Base-by-base conservation (phyloP, 1,139 yeast genomes). In the Blastobotrys arbuscula region DNA sequence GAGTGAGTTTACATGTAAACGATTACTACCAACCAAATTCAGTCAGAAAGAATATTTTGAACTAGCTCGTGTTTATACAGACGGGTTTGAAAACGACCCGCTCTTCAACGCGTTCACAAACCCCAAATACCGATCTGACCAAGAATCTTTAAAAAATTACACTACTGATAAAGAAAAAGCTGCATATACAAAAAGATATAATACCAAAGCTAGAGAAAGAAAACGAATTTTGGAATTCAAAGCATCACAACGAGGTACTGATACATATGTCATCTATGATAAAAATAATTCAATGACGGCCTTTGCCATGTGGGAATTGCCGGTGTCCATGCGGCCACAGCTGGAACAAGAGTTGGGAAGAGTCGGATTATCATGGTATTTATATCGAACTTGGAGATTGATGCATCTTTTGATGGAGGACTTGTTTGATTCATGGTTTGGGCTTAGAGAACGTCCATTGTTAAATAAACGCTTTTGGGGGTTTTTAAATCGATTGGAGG, bases 261-360 rank as follows among this genome's bases (percentile, higher is more conserved):
- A 46, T 42, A 30, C 40, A 23, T 10, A 10, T 34, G 13, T 39
- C 15, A n/a, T 40, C 13, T 19, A 39, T 26, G 28, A 41, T 16
- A 21, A 39, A 3, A 42, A 18, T 20, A 26, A n/a, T 36, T 28
- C 19, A 8, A 39, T 42, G 13, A 39, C 41, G 5, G 53, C 49
- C 10, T 19, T 33, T 39, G 44, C 50, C 7, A n/a, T 44, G 13
- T 50, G 53, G 53, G 24, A 18, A 8, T 47, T 44, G 30, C 50
- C 50, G 8, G 42, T 34, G n/a, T 44, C 44, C 30, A 41, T 50
- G 50, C 12, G 24, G 8, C 40, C 39, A 2, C 34, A 48, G 30
- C 28, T 50, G 10, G 50, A 47, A n/a, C 10, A 39, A 28, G 47
- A 45, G 15, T 42, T 47, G 18, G 47, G 45, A 1, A 31, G 53